Conservation (phyloP, 306 rosid species). For the Cicer pinnatifidum region DNA sequence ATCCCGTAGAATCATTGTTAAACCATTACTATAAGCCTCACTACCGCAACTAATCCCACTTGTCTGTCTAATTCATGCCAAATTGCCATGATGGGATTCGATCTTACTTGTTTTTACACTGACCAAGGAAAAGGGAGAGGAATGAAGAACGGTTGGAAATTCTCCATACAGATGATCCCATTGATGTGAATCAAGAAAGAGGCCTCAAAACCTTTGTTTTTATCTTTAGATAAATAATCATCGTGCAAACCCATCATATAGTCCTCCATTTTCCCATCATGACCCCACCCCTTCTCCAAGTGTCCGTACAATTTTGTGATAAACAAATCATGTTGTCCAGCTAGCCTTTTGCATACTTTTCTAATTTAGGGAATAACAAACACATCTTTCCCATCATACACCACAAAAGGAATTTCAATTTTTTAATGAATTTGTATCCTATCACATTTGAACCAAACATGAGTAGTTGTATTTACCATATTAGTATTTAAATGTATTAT, state of each 20-base stretch:
- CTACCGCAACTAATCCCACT: not conserved
- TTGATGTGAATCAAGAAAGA: slow-evolving; percentile 45
- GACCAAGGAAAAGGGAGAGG: slow-evolving; percentile 3
- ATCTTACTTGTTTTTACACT: not conserved
- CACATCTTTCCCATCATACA: slow-evolving; percentile 18
- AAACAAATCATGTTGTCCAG: slow-evolving; percentile 44
- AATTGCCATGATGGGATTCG: slow-evolving; percentile 8
- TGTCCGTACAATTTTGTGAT: slow-evolving; percentile 39
- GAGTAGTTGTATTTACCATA: too few relatives aligned
- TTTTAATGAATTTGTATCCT: not conserved
- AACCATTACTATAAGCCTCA: too few relatives aligned
- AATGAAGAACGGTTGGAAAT: slow-evolving; percentile 29
- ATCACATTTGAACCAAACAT: too few relatives aligned
- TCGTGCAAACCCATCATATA: slow-evolving; percentile 41
- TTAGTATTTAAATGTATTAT: too few relatives aligned
- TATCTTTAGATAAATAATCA: slow-evolving; percentile 14
- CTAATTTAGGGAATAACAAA: slow-evolving; percentile 51
- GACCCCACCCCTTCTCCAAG: slow-evolving; percentile 30
- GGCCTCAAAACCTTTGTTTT: slow-evolving; percentile 23
- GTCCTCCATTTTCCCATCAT: slow-evolving; percentile 40
- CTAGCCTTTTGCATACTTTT: slow-evolving; percentile 43
- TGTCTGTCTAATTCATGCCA: not conserved
- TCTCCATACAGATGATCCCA: slow-evolving; percentile 43
- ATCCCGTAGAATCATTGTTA: too few relatives aligned
- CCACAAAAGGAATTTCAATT: slow-evolving; percentile 28